These are phyloP conservation scores for Xylaria telfairii DNA, from an alignment of 495 filamentous ascomycete species.

Conservation along the genomic window DNA sequence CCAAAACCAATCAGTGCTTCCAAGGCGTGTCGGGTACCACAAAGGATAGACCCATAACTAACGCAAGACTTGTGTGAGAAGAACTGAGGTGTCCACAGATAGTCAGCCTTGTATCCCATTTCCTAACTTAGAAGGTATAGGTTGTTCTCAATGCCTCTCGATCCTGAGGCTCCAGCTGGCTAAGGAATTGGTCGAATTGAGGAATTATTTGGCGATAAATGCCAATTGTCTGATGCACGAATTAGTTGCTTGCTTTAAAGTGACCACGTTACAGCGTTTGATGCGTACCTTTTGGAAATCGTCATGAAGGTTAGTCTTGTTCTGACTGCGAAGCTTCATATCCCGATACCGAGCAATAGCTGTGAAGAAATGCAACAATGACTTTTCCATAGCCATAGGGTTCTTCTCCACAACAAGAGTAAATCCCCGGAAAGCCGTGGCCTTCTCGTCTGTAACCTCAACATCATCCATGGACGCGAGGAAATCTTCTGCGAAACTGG, in stretches of 20 bases:
- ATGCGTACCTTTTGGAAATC: conserved; percentile 53
- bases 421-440: conserved; percentile 90
- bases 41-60: not conserved
- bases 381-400: conserved; percentile 88
- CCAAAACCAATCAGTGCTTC: not conserved
- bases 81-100: not conserved
- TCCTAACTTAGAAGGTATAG: conserved; percentile 31
- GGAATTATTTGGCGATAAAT: conserved; percentile 87
- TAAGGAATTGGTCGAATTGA: conserved; percentile 80
- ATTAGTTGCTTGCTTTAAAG: conserved; percentile 26
- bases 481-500: conserved; percentile 80
- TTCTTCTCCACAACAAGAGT: conserved; percentile 83
- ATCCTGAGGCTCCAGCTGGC: conserved; percentile 67
- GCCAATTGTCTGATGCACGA: conserved; percentile 67
- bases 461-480: conserved; percentile 82
- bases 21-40: not conserved
- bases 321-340: conserved; percentile 50
- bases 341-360: conserved; percentile 80
- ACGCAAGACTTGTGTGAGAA: not conserved
- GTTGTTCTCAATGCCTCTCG: conserved; percentile 56
- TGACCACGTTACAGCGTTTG: not conserved
- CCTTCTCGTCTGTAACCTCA: conserved; percentile 91
- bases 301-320: conserved; percentile 54
- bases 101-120: not conserved
- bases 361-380: conserved; percentile 80